Evolutionary conservation across 2,329 filamentous ascomycete species (phyloP).

Genomic region (Neobulgaria alba): DNA sequence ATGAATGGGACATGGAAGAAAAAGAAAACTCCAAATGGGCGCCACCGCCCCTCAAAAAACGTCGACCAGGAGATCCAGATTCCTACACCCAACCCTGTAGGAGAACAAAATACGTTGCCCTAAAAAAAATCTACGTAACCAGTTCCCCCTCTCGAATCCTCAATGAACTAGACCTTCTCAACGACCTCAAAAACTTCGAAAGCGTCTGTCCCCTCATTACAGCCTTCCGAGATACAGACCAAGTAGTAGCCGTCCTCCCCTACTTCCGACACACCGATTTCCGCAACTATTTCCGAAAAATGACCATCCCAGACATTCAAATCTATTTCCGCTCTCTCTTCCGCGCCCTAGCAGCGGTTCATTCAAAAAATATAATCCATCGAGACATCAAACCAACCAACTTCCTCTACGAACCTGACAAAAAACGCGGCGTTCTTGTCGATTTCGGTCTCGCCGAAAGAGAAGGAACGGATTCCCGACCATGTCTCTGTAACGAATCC

Average conservation of each 20-base stretch:
- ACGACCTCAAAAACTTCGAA: conserved; percentile 73
- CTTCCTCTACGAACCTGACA: conserved; percentile 81
- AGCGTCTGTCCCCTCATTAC: conserved; percentile 94
- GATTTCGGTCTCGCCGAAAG: conserved; percentile 96
- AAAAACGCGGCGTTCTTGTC: conserved; percentile 82
- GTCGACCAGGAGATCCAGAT: conserved; percentile 32
- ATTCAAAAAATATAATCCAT: conserved; percentile 78
- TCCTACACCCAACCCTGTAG: conserved; percentile 32
- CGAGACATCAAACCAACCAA: conserved; percentile 97
- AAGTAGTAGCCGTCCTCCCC: conserved; percentile 88
- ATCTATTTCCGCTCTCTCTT: conserved; percentile 87
- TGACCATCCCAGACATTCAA: conserved; percentile 77
- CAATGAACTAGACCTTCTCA: conserved; percentile 89
- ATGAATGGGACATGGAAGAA: conserved; percentile 74
- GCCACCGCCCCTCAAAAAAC: conserved; percentile 55
- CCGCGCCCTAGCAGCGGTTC: conserved; percentile 73
- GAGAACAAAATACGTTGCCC: conserved; percentile 74
- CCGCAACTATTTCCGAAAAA: conserved; percentile 84
- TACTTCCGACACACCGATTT: conserved; percentile 97
- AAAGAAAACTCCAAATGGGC: conserved; percentile 57
- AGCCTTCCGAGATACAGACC: conserved; percentile 88
- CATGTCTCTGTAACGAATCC: conserved; percentile 71
- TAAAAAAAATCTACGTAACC: conserved; percentile 99
- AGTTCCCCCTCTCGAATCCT: conserved; percentile 88
- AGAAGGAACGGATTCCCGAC: conserved; percentile 66